These are phyloP conservation scores for Ulmus americana DNA, from an alignment of 331 rosid species.

Conservation along the genomic window DNA sequence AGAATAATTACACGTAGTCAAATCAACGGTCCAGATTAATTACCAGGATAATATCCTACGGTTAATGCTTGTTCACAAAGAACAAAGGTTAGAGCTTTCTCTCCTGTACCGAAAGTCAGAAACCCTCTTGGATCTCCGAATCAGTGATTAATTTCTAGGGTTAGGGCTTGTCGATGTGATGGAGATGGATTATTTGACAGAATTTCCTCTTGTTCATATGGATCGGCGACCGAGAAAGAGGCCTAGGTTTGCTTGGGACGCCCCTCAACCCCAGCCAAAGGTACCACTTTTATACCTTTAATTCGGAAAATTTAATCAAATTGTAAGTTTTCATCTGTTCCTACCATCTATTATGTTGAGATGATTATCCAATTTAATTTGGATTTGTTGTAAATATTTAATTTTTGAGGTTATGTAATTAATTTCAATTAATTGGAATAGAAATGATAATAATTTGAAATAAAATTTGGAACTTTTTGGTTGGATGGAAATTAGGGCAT, in stretches of 20 bases:
- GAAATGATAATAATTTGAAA: not conserved
- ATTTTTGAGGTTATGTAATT: not conserved
- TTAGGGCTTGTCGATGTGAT: slow-evolving; percentile 21
- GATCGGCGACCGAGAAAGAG: slow-evolving; percentile 58
- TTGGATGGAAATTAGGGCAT: not conserved
- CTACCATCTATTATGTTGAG: not conserved
- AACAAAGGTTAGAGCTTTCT: slow-evolving; percentile 26
- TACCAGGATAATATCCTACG: slow-evolving; percentile 23
- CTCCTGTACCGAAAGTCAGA: slow-evolving; percentile 17
- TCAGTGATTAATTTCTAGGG: slow-evolving; percentile 19
- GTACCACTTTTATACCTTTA: slow-evolving; percentile 23
- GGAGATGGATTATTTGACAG: slow-evolving; percentile 46
- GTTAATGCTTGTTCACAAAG: slow-evolving; percentile 20
- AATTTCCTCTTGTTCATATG: slow-evolving; percentile 37
- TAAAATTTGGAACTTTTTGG: not conserved
- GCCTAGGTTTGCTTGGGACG: slow-evolving; percentile 49
- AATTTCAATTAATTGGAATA: not conserved
- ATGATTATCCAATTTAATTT: not conserved
- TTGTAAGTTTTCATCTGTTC: slow-evolving; percentile 3
- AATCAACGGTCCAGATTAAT: slow-evolving; percentile 12
- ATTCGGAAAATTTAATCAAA: not conserved
- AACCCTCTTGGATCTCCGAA: slow-evolving; percentile 16
- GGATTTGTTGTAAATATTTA: not conserved
- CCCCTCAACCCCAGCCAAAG: slow-evolving; percentile 45
- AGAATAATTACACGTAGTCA: slow-evolving; percentile 3